phyloP scores from a whole-genome alignment of 2,329 filamentous ascomycete species.

The Ophiostoma sp. region DNA sequence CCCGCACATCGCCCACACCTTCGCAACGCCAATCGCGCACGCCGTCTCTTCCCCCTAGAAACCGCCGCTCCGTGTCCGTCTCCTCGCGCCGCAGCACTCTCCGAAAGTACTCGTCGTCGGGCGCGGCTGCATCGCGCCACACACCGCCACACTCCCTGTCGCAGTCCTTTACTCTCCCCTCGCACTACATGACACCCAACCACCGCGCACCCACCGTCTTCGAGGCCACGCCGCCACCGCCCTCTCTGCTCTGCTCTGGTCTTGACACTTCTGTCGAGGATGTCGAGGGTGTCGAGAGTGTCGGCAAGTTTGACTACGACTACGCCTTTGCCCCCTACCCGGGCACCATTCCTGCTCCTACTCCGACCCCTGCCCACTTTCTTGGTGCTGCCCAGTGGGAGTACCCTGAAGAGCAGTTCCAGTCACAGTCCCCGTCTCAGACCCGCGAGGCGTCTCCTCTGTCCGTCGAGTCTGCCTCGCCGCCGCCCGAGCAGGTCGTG shows the following conservation, averaged over 20 bases:
- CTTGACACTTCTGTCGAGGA: slow-evolving; percentile 41
- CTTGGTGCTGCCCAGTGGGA: slow-evolving; percentile 25
- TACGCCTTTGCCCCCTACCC: slow-evolving; percentile 78
- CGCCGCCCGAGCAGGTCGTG: slow-evolving; percentile 20
- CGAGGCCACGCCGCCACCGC: slow-evolving; percentile 38
- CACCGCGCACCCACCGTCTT: slow-evolving; percentile 35
- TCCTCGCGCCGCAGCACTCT: slow-evolving; percentile 14
- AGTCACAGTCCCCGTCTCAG: neutral
- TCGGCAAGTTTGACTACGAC: slow-evolving; percentile 37
- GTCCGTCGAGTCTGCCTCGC: slow-evolving; percentile 34
- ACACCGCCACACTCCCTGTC: neutral
- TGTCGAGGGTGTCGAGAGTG: slow-evolving; percentile 59
- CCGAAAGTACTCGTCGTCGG: neutral
- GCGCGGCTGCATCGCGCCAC: slow-evolving; percentile 21
- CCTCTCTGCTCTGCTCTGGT: slow-evolving; percentile 60
- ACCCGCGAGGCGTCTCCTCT: slow-evolving; percentile 45
- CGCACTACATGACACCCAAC: neutral
- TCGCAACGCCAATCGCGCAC: slow-evolving; percentile 27
- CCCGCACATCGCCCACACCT: slow-evolving; percentile 49
- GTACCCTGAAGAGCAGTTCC: slow-evolving; percentile 26
- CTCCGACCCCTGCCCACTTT: slow-evolving; percentile 37
- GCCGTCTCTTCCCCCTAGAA: slow-evolving; percentile 9
- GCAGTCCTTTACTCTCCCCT: neutral
- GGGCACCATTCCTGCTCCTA: slow-evolving; percentile 45
- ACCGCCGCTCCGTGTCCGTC: slow-evolving; percentile 3